Evolutionary conservation across 441 rosid species (phyloP).

Genomic region (Macaranga tanarius): DNA sequence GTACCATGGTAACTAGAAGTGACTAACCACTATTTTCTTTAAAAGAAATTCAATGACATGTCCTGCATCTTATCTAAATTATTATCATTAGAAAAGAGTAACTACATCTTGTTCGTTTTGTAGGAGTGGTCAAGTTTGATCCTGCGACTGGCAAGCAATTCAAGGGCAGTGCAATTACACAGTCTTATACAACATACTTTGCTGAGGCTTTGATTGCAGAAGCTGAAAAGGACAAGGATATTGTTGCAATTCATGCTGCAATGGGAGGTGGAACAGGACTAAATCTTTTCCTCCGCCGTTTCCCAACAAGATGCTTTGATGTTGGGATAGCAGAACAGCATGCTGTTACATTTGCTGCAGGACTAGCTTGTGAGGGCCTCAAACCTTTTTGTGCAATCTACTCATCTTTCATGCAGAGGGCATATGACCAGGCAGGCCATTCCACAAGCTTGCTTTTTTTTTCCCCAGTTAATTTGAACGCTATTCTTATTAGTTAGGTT

Average conservation of each 20-base stretch:
- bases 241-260: constrained; percentile 97
- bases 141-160: constrained; percentile 93
- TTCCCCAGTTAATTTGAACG: background rate
- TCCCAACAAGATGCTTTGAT: constrained; percentile 81
- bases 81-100: constrained; percentile 3
- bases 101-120: constrained; percentile 24
- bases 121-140: constrained; percentile 88
- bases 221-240: constrained; percentile 77
- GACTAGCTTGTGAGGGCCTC: constrained; percentile 88
- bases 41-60: background rate
- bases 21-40: background rate
- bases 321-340: constrained; percentile 97
- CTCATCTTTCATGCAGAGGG: constrained; percentile 92
- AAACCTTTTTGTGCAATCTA: constrained; percentile 91
- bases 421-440: constrained; percentile 84
- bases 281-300: constrained; percentile 78
- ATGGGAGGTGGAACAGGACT: constrained; percentile 98
- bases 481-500: background rate
- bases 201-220: constrained; percentile 91
- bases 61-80: background rate
- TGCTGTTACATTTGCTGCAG: constrained; percentile 95
- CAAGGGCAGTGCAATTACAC: constrained; percentile 58
- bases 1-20: constrained; percentile 63
- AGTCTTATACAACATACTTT: constrained; percentile 79
- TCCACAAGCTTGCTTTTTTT: constrained; percentile 6